phyloP scores from a whole-genome alignment of 2,329 filamentous ascomycete species.

The Fusarium miscanthi region DNA sequence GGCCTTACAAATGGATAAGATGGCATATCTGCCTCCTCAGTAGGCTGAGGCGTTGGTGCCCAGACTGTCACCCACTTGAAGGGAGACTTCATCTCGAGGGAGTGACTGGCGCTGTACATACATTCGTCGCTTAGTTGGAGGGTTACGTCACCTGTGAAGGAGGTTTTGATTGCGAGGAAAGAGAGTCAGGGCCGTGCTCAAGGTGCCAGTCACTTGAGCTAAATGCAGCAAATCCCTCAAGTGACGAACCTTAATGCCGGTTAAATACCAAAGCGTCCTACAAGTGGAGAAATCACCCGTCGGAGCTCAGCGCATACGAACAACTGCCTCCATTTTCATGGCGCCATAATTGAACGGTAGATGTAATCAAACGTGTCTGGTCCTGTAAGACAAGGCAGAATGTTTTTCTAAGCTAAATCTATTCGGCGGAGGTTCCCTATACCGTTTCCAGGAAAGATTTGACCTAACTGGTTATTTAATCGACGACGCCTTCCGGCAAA shows the following conservation, averaged over 20 bases:
- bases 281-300: background rate
- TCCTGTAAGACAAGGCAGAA: background rate
- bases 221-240: background rate
- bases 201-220: too few relatives aligned
- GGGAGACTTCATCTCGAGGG: background rate
- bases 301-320: too few relatives aligned
- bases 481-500: background rate
- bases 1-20: background rate
- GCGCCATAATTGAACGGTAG: background rate
- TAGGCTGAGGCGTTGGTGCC: background rate
- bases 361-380: background rate
- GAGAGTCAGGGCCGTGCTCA: background rate
- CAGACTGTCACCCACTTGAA: background rate
- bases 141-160: too few relatives aligned
- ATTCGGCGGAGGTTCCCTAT: too few relatives aligned
- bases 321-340: fast-evolving
- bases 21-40: background rate
- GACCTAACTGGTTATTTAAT: too few relatives aligned
- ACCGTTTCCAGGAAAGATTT: too few relatives aligned
- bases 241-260: background rate
- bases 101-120: fast-evolving
- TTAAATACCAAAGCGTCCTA: background rate
- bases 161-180: background rate
- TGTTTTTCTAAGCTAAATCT: too few relatives aligned
- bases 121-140: too few relatives aligned